Conservation (phyloP, 495 filamentous ascomycete genomes). For the Lophiostoma macrostomum region DNA sequence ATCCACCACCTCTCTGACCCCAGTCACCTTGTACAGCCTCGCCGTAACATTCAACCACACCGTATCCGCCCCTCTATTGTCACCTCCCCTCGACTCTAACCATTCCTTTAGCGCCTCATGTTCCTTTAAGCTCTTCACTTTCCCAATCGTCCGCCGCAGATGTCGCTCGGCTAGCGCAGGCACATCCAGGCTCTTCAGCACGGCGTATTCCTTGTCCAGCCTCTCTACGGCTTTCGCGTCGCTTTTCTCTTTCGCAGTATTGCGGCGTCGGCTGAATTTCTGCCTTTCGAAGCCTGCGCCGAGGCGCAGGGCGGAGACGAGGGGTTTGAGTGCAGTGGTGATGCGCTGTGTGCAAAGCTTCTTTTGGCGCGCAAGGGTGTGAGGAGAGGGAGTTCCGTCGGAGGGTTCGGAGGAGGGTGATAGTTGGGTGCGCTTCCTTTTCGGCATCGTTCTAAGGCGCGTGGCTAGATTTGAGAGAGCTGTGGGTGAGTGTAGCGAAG, state of each 20-base stretch:
- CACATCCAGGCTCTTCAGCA: conserved; percentile 77
- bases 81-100: conserved; percentile 27
- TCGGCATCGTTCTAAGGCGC: no score
- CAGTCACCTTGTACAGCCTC: conserved; percentile 71
- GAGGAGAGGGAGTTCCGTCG: not conserved
- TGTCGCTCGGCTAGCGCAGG: conserved; percentile 62
- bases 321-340: conserved; percentile 54
- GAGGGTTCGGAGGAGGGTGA: not conserved
- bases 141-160: conserved; percentile 70
- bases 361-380: conserved; percentile 12
- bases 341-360: conserved; percentile 53
- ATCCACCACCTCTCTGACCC: conserved; percentile 66
- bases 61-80: conserved; percentile 46
- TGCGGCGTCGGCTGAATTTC: conserved; percentile 74
- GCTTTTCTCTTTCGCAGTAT: conserved; percentile 55
- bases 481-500: no score
- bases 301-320: conserved; percentile 69
- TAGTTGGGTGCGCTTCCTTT: conserved; percentile 18
- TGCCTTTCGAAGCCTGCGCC: conserved; percentile 88
- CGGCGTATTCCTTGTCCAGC: conserved; percentile 69
- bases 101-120: conserved; percentile 46
- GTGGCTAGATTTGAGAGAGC: conserved; percentile 13
- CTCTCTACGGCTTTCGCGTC: conserved; percentile 46
- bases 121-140: conserved; percentile 65
- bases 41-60: conserved; percentile 71